Base-by-base conservation (phyloP, 2,329 filamentous ascomycete genomes). In the Apiospora kogelbergensis region DNA sequence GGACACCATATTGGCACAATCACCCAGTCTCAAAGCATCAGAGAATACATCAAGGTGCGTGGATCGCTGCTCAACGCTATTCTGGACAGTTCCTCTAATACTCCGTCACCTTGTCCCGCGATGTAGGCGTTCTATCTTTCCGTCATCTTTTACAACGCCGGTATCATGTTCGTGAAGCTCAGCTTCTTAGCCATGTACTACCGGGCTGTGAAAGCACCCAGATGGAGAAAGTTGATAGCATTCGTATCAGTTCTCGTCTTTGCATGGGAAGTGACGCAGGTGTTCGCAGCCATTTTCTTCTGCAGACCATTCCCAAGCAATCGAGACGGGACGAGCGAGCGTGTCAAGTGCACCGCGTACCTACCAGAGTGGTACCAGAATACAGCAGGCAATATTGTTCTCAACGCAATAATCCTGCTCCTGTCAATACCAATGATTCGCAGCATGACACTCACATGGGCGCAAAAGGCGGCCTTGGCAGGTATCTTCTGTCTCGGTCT, bases 81-180 rank as follows among this genome's bases (percentile, higher is more conserved):
- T n/a, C 30, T 4, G 37, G 37, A n/a, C 30, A 60, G 20, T n/a
- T 30, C 37, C 15, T 60, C 53, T 60, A 37, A 60, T 15, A 6
- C 30, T n/a, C 7, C 48, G 15, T n/a, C 53, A 5, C 37, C 9
- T 37, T n/a, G n/a, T n/a, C n/a, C 17, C 30, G 20, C 7, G 20
- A 22, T 4, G 15, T 24, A 65, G 63, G 40, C 30, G 20, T 65
- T 65, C 63, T 65, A 45, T 17, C 6, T 45, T 24, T 65, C 63
- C 7, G 15, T 45, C 5, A 15, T 65, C 13, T 65, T 65, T n/a
- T 65, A 65, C 9, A 65, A 65, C 33, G 6, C n/a, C 11, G 63
- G 63, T 7, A 42, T 65, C 63, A 45, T 45, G 63, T n/a, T 22
- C 24, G 30, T 65, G 41, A 65, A 65, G 41, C 63, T 65, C 41